These are phyloP conservation scores for Amanita pallidorosea DNA, from an alignment of 768 basidiomycete species.

Conservation along the genomic window DNA sequence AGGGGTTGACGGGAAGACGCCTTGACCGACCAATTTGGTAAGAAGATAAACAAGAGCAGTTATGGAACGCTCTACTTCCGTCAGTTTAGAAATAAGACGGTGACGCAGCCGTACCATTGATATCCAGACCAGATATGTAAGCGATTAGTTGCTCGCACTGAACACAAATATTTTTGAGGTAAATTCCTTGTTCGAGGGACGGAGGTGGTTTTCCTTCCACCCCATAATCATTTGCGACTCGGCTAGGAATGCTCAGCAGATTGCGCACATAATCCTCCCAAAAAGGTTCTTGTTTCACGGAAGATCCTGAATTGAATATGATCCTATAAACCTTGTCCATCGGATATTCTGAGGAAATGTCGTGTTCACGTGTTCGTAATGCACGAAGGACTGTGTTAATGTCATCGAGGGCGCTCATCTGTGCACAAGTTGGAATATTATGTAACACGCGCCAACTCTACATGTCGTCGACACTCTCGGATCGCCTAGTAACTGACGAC, in stretches of 20 bases:
- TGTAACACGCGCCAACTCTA: no score
- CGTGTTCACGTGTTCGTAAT: slow-evolving; percentile 35
- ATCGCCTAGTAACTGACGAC: slow-evolving; percentile 69
- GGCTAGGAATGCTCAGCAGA: slow-evolving; percentile 58
- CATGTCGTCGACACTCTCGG: slow-evolving; percentile 20
- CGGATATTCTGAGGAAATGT: slow-evolving; percentile 48
- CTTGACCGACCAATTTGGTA: slow-evolving; percentile 56
- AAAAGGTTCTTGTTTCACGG: slow-evolving; percentile 17
- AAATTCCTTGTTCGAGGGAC: slow-evolving; percentile 42
- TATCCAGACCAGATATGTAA: slow-evolving; percentile 24
- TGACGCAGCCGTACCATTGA: slow-evolving; percentile 24
- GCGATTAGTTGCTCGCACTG: slow-evolving; percentile 43
- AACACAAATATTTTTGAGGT: slow-evolving; percentile 41
- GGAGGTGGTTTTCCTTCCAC: slow-evolving; percentile 30
- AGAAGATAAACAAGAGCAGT: slow-evolving; percentile 43
- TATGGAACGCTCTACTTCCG: slow-evolving; percentile 21
- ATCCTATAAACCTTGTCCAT: slow-evolving; percentile 55
- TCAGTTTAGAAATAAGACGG: not conserved
- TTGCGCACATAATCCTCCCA: slow-evolving; percentile 78
- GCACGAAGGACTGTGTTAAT: slow-evolving; percentile 30
- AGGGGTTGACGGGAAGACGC: slow-evolving; percentile 46
- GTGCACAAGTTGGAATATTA: not conserved
- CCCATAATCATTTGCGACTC: slow-evolving; percentile 62
- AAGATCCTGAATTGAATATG: slow-evolving; percentile 15
- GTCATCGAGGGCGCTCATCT: slow-evolving; percentile 6